phyloP scores from a whole-genome alignment of 2,329 filamentous ascomycete genomes.

The Teratosphaeria epicoccoides region DNA sequence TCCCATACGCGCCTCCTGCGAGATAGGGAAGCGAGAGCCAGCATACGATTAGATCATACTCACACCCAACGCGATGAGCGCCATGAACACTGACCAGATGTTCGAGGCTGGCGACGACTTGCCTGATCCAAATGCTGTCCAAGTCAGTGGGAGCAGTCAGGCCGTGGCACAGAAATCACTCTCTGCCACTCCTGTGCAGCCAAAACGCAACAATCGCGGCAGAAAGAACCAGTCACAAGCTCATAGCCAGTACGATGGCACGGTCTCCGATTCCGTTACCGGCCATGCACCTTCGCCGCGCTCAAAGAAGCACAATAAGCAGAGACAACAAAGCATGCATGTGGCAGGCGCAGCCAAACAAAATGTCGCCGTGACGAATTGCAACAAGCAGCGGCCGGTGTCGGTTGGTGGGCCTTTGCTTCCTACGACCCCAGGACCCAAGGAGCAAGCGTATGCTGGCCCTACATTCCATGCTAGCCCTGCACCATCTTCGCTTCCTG shows the following conservation, averaged over 20 bases:
- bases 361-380: constrained; percentile 11
- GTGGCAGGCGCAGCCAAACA: constrained; percentile 9
- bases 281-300: constrained; percentile 14
- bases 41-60: neutral
- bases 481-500: constrained; percentile 76
- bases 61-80: neutral
- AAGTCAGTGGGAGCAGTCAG: neutral
- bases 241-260: constrained; percentile 11
- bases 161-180: constrained; percentile 8
- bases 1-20: constrained; percentile 13
- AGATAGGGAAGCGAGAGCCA: constrained; percentile 11
- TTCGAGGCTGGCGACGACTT: neutral
- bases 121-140: neutral
- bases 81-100: neutral
- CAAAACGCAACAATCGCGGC: constrained; percentile 24
- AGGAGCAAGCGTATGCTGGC: constrained; percentile 64
- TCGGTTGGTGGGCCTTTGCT: constrained; percentile 35
- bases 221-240: constrained; percentile 12
- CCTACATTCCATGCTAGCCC: constrained; percentile 93
- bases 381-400: constrained; percentile 25
- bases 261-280: constrained; percentile 18
- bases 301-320: constrained; percentile 13
- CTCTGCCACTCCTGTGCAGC: constrained; percentile 12
- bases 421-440: constrained; percentile 33
- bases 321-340: constrained; percentile 10